Evolutionary conservation across 345 rosid genomes (phyloP), one percentile per base, ranked within the genome.

Genomic region (Barbarea vulgaris): DNA sequence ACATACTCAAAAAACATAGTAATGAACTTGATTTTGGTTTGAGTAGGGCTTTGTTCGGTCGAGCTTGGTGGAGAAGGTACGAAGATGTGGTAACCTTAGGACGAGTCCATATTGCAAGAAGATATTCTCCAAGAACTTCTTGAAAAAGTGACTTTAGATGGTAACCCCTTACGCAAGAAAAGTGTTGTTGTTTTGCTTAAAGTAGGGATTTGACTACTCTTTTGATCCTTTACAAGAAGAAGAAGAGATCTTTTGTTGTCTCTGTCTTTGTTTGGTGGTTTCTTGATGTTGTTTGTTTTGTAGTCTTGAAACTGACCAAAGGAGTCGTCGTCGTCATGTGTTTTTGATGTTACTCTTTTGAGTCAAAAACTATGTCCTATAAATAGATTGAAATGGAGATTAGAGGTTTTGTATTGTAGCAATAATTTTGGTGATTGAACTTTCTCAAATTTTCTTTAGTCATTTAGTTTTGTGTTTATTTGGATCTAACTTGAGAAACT

Each of bases 71-170:
- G 86, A 79, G 73, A 86, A 87, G 13, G 70, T 86, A 18, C 70
- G 81, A 11, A 87, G 77, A 24, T 88, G 78, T 66, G 42, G 47
- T 13, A 68, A 75, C 17, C 73, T 89, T 54, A 86, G 78, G 0
- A 81, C 80, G 54, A 89, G 81, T 57, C 90, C 85, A 9, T 85
- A 87, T 67, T 84, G 92, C 73, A 89, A 86, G 85, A 86, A 81
- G 81, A 87, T 89, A 69, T 89, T 89, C 85, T 83, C 89, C 0
- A 55, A 83, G 31, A 82, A 6, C 67, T 62, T 85, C 37, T 72
- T 82, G 74, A 87, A 83, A 81, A 86, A 84, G 74, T 85, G 85
- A 83, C 28, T 13, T 61, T 7, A 18, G 59, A 22, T 2, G 19
- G n/a, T 48, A 62, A 62, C 71, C 28, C 11, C 71, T 65, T 8